Evolutionary conservation across 208 protist species (phyloP), one percentile per base, ranked within the genome.

Genomic region (Zelonia costaricensis): DNA sequence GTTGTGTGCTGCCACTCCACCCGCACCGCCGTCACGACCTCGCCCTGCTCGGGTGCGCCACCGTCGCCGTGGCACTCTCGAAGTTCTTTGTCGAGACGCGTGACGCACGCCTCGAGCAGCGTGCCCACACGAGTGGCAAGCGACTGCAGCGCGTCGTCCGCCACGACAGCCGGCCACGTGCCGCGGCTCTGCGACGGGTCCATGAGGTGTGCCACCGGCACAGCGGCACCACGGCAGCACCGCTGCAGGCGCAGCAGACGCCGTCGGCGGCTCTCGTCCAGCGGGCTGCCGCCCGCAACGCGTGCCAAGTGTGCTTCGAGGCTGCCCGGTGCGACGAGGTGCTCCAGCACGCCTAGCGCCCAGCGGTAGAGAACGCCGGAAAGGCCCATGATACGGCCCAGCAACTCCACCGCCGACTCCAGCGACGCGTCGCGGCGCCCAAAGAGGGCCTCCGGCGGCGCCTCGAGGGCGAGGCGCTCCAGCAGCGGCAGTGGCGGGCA

Each of bases 391-490:
- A 87, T 38, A 5, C 61, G 39, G 10, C 39, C 43, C 12, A 88
- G 54, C 0, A 87, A 45, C 20, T 68, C 63, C 46, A 86, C 68
- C 30, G 76, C 66, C 23, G 48, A 23, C 18, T 61, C 23, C 7
- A 92, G 59, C 5, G 79, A 78, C 0, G 65, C 60, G 10, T 48
- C 39, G 3, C 51, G 35, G 15, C 39, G 22, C 22, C 86, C 82
- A 59, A 92, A 92, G 40, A 89, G 45, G 30, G 69, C 65, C 22
- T 84, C 82, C 7, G 82, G 68, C 9, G 64, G 30, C 7, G 75
- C 51, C 15, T 44, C 53, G 31, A 89, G 12, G 36, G 74, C 80
- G n/a, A 84, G 68, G 3, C 42, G 62, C 62, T 88, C 82, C 10
- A 87, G 53, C 28, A 78, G 23, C 1, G 25, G 4, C 36, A 68